Base-by-base conservation (phyloP, 768 basidiomycete species). In the Psilocybe sp. region DNA sequence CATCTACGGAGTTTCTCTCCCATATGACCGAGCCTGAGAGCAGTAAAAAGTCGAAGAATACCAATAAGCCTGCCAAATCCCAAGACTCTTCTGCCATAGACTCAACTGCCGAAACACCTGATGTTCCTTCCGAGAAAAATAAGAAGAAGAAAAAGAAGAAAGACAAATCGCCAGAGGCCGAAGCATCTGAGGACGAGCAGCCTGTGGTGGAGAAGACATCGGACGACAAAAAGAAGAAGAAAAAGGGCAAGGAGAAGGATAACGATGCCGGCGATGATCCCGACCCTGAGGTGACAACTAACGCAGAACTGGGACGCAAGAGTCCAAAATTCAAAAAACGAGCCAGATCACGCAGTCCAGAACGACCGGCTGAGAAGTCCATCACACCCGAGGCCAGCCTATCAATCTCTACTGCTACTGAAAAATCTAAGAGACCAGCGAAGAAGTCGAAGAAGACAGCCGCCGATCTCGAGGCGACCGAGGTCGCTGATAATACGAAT, bases 381-480 rank as follows among this genome's bases (percentile, higher is more conserved):
- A 9, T 16, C 47, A 12, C 5, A 47, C 10, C 20, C 20, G n/a
- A 23, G 19, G 32, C 36, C 19, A n/a, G 37, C 4, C 34, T 20
- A 10, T 20, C 15, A 28, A 18, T 4, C 28, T 28, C 23, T 28
- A 23, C 49, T 4, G 32, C 16, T 34, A 18, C 34, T 11, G 35
- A 32, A 11, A 38, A 49, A 12, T 33, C 32, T 5, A 23, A 40
- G 16, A 37, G 50, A 10, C 33, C 41, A 18, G 16, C 42, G 6
- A 50, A 53, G 31, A 52, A 53, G 18, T 50, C 56, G 28, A 60
- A 58, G 44, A 60, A 54, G 44, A 57, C 53, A 48, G 12, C 38
- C 10, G 20, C 41, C 31, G 14, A 44, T 14, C 10, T 39, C 11
- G 47, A 38, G 12, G 34, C 6, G 3, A 39, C 50, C 6, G 46